Evolutionary conservation across 805 yeast genomes (phyloP).

Genomic region (Myxozyma vanderwaltii): DNA sequence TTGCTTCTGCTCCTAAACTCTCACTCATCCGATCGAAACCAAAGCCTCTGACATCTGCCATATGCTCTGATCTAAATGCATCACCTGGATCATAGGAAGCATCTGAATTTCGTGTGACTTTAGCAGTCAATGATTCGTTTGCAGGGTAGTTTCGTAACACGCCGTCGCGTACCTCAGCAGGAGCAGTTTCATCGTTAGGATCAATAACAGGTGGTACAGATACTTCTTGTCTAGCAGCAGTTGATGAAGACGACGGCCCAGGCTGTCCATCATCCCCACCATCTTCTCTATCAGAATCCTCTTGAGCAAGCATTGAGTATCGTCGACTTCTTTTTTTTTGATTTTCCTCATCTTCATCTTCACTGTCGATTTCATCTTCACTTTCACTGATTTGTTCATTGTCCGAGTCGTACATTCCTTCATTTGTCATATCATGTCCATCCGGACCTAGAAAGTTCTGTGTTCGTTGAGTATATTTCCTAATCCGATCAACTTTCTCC

Average conservation of each 20-base stretch:
- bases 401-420: constrained; percentile 20
- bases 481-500: constrained; percentile 16
- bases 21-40: constrained; percentile 28
- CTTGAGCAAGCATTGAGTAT: not conserved
- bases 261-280: not conserved
- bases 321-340: not conserved
- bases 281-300: not conserved
- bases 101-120: not conserved
- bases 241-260: not conserved
- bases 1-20: constrained; percentile 17
- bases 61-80: not conserved
- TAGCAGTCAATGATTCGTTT: not conserved
- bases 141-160: not conserved
- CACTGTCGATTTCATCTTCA: constrained; percentile 16
- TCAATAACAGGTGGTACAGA: not conserved
- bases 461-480: constrained; percentile 2
- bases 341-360: constrained; percentile 1
- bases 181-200: constrained; percentile 6
- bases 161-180: not conserved
- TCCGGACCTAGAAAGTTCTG: constrained; percentile 5
- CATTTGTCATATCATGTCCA: constrained; percentile 15
- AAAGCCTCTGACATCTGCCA: constrained; percentile 24
- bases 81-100: not conserved
- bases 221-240: no score
- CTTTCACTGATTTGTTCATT: not conserved